phyloP scores from a whole-genome alignment of 495 filamentous ascomycete genomes.

The Penicillium tannophilum region DNA sequence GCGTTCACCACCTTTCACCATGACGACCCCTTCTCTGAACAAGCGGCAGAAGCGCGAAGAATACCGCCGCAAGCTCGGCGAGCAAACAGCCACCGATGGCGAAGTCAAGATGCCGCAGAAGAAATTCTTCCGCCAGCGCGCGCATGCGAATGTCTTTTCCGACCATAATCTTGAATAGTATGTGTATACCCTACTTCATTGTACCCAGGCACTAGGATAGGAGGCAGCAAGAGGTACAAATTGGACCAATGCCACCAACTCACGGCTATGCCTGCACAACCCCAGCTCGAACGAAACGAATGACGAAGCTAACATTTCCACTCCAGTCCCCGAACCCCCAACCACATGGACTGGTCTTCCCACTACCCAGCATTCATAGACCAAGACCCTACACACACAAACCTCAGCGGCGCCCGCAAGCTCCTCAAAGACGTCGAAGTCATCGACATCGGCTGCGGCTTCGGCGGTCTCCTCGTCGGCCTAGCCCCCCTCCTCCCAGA shows the following conservation, averaged over 20 bases:
- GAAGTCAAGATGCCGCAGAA: constrained; percentile 73
- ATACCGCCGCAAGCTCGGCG: constrained; percentile 55
- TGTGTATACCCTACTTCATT: constrained; percentile 24
- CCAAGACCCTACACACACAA: constrained; percentile 35
- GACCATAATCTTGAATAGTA: constrained; percentile 90
- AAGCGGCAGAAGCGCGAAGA: constrained; percentile 76
- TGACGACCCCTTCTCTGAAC: constrained; percentile 52
- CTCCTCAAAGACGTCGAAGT: constrained; percentile 76
- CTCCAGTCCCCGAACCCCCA: constrained; percentile 73
- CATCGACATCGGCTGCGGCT: constrained; percentile 97
- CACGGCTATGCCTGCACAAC: not conserved
- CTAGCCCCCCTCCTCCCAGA: constrained; percentile 80
- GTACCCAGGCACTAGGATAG: not conserved
- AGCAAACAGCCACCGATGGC: constrained; percentile 24
- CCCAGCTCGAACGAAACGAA: not conserved
- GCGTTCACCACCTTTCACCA: constrained; percentile 22
- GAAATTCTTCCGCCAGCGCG: constrained; percentile 93
- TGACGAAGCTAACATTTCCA: constrained; percentile 16
- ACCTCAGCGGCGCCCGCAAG: constrained; percentile 38
- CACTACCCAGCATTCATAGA: constrained; percentile 76
- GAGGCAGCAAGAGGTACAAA: not conserved
- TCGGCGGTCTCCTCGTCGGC: constrained; percentile 86
- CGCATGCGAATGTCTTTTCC: constrained; percentile 96
- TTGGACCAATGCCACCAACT: not conserved
- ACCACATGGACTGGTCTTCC: constrained; percentile 86